Percentiles rank a stretch among this genome's conserved stretches.
phyloP scores from a whole-genome alignment of 1,139 yeast genomes.

The Suhomyces ambrosiae region DNA sequence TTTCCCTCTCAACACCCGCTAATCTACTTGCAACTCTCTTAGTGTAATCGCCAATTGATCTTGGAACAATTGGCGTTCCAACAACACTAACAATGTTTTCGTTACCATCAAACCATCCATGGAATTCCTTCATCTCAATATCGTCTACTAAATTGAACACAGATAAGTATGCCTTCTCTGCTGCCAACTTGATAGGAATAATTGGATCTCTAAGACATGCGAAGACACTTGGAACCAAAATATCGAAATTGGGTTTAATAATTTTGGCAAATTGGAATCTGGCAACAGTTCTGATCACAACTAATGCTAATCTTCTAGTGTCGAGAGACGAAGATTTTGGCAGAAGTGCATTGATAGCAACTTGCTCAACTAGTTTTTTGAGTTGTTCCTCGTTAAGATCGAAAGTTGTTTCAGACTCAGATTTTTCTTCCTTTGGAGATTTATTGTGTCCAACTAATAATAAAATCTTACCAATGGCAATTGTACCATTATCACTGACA shows the following conservation, averaged over 20 bases:
- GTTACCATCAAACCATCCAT: constrained; percentile 55
- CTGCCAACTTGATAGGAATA: constrained; percentile 91
- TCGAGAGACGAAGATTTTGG: constrained; percentile 73
- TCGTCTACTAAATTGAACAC: constrained; percentile 75
- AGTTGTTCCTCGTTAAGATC: constrained; percentile 40
- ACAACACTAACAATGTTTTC: constrained; percentile 35
- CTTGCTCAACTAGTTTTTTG: constrained; percentile 43
- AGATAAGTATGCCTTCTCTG: constrained; percentile 85
- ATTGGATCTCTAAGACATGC: constrained; percentile 80
- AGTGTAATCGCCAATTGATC: constrained; percentile 86
- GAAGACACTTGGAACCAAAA: constrained; percentile 73
- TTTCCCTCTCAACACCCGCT: constrained; percentile 82
- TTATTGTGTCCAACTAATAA: constrained; percentile 48
- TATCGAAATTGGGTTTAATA: constrained; percentile 55
- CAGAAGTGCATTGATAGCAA: constrained; percentile 50
- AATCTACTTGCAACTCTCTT: constrained; percentile 83
- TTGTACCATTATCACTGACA: constrained; percentile 74
- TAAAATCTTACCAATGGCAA: constrained; percentile 83
- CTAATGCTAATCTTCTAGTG: constrained; percentile 76
- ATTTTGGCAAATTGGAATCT: constrained; percentile 55
- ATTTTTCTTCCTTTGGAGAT: constrained; percentile 35
- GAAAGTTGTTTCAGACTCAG: constrained; percentile 25
- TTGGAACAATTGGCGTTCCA: constrained; percentile 57
- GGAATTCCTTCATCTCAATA: constrained; percentile 56
- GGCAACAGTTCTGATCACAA: constrained; percentile 73